A percentile compares a stretch with the other conserved stretches of the same genome.
These are phyloP conservation scores for Populus hybrid DNA, from an alignment of 441 rosid genomes.

Conservation along the genomic window DNA sequence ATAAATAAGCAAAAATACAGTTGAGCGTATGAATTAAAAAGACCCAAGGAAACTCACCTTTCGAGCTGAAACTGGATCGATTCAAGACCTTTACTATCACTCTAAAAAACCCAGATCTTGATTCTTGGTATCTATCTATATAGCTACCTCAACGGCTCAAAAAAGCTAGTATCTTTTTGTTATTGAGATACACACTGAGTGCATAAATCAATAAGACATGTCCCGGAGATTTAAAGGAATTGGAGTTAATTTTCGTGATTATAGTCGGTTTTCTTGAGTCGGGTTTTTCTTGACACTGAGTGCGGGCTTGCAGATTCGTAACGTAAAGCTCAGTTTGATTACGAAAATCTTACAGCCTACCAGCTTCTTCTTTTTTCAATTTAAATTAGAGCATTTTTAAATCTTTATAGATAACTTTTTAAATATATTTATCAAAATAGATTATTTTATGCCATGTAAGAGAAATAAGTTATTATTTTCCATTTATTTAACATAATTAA, in stretches of 20 bases:
- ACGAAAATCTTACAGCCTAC: not conserved
- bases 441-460: no score
- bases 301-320: not conserved
- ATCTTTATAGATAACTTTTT: no score
- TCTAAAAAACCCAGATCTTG: not conserved
- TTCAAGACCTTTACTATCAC: not conserved
- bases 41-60: not conserved
- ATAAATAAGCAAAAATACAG: not conserved
- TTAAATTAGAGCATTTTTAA: no score
- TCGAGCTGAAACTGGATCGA: not conserved
- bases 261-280: not conserved
- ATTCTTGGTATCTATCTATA: not conserved
- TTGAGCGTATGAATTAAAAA: not conserved
- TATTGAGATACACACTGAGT: not conserved
- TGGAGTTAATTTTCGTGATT: not conserved
- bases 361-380: not conserved
- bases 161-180: not conserved
- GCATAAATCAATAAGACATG: not conserved
- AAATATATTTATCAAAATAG: no score
- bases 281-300: not conserved
- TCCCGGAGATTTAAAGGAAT: not conserved
- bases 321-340: not conserved
- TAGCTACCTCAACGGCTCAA: not conserved
- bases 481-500: no score
- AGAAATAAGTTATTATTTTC: no score